Conservation (phyloP, 2,329 filamentous ascomycete genomes). For the Canariomyces notabilis region DNA sequence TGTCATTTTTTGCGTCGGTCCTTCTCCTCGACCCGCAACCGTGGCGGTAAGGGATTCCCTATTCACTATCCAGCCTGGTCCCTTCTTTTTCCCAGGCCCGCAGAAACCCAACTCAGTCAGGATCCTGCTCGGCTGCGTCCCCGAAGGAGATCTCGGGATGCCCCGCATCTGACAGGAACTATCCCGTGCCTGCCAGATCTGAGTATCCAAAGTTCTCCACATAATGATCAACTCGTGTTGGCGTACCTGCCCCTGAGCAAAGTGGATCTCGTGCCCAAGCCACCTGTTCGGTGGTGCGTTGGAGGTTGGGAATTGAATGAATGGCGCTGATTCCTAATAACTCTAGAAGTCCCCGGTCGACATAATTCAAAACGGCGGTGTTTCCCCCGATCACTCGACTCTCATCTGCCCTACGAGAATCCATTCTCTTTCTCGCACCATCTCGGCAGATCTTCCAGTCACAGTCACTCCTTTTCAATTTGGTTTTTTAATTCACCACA, state of each 20-base stretch:
- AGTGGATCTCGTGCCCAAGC: conserved; percentile 15
- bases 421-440: conserved; percentile 36
- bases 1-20: conserved; percentile 44
- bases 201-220: conserved; percentile 10
- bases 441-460: conserved; percentile 45
- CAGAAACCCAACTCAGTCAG: too few species aligned
- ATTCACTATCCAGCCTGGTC: conserved; percentile 15
- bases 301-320: conserved; percentile 15
- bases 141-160: background rate
- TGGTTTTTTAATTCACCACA: conserved; percentile 44
- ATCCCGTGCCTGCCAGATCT: conserved; percentile 21
- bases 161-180: conserved; percentile 12
- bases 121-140: too few species aligned
- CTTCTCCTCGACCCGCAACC: conserved; percentile 33
- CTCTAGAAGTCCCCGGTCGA: conserved; percentile 41
- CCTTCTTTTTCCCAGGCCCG: background rate
- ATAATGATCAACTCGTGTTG: conserved; percentile 18
- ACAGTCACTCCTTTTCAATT: conserved; percentile 59
- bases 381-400: conserved; percentile 39
- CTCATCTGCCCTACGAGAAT: conserved; percentile 25
- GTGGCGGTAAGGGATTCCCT: conserved; percentile 48
- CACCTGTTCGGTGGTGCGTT: conserved; percentile 11
- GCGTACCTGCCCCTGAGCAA: conserved; percentile 13
- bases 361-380: conserved; percentile 43
- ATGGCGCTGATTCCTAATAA: conserved; percentile 21